A percentile compares a stretch with the other conserved stretches of the same genome.
Conservation (phyloP, 148 eudicot genomes). For the Rhododendron mucronatum region DNA sequence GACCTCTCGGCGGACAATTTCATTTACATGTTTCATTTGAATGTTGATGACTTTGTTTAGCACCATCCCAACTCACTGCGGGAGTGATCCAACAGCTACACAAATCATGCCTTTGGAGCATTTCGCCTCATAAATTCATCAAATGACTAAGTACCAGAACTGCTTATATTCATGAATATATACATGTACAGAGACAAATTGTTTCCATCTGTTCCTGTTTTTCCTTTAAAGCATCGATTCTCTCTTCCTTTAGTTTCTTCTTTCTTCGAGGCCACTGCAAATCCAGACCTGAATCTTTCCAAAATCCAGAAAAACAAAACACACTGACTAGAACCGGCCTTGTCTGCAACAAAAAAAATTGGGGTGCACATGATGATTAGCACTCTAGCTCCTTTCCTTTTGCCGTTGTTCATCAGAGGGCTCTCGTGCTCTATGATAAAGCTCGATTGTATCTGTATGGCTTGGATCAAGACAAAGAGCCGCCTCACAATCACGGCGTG, state of each 20-base stretch:
- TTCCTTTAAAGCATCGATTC: neutral
- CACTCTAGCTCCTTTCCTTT: slow-evolving; percentile 8
- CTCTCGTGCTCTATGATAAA: slow-evolving; percentile 42
- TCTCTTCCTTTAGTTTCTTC: slow-evolving; percentile 8
- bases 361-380: neutral
- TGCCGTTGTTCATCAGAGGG: slow-evolving; percentile 24
- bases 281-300: neutral
- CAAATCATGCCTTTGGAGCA: neutral
- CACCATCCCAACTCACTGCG: neutral
- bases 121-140: neutral
- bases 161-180: slow-evolving; percentile 4
- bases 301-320: slow-evolving; percentile 5
- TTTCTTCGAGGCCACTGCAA: slow-evolving; percentile 4
- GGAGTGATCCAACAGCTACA: neutral
- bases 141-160: neutral
- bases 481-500: slow-evolving; percentile 60
- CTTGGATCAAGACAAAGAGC: slow-evolving; percentile 60
- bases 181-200: slow-evolving; percentile 9
- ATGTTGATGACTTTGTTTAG: neutral
- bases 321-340: neutral
- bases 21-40: neutral
- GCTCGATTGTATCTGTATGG: slow-evolving; percentile 54
- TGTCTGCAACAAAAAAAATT: neutral
- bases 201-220: neutral
- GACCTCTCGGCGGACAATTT: neutral